These are phyloP conservation scores for Leptoxyphium fumago DNA, from an alignment of 2,329 filamentous ascomycete species.

Conservation along the genomic window DNA sequence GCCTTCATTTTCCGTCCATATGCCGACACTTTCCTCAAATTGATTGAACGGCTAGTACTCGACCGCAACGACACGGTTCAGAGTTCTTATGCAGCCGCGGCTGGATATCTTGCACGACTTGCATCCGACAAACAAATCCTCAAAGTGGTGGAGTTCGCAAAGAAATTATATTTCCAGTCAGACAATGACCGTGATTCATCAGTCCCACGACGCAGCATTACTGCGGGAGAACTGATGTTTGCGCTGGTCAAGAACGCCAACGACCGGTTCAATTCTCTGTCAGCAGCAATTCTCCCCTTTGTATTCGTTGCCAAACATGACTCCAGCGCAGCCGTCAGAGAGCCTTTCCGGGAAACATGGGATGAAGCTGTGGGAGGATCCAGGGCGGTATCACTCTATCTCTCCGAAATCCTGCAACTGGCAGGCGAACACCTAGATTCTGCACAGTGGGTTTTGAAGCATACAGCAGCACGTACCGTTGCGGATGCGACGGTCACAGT, in stretches of 20 bases:
- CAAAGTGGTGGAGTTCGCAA: conserved; percentile 38
- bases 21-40: conserved; percentile 58
- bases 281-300: conserved; percentile 65
- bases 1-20: conserved; percentile 60
- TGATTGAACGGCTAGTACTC: conserved; percentile 67
- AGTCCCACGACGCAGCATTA: conserved; percentile 38
- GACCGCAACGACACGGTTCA: conserved; percentile 92
- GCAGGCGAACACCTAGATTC: conserved; percentile 56
- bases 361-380: conserved; percentile 75
- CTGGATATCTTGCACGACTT: conserved; percentile 66
- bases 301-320: conserved; percentile 82
- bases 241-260: conserved; percentile 75
- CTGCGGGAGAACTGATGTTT: conserved; percentile 69
- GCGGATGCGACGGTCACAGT: conserved; percentile 59
- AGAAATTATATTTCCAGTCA: conserved; percentile 63
- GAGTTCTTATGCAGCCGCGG: conserved; percentile 70
- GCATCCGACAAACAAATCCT: conserved; percentile 45
- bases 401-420: conserved; percentile 64
- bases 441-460: conserved; percentile 78
- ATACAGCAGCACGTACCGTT: conserved; percentile 68
- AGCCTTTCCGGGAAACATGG: conserved; percentile 78
- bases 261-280: conserved; percentile 70
- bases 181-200: conserved; percentile 50
- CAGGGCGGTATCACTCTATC: conserved; percentile 67
- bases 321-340: conserved; percentile 60